Evolutionary conservation across 108 stramenopile species (phyloP).

Genomic region (Thalassiosira profunda): DNA sequence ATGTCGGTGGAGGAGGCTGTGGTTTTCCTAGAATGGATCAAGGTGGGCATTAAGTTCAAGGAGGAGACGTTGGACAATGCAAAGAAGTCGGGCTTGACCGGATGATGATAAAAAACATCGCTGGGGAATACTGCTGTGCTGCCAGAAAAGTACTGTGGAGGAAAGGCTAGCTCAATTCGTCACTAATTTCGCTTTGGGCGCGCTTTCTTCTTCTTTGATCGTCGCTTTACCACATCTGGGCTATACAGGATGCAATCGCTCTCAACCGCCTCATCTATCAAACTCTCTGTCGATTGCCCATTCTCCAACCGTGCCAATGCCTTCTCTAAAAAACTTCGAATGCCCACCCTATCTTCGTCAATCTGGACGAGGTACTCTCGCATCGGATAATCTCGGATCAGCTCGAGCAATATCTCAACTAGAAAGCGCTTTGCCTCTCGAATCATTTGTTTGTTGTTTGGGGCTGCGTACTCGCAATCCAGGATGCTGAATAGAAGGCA

Average conservation of each 20-base stretch:
- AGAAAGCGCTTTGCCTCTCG: constrained; percentile 34
- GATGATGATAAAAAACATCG: too few relatives aligned
- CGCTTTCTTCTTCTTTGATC: constrained; percentile 21
- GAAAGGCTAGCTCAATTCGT: too few relatives aligned
- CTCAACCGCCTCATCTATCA: constrained; percentile 25
- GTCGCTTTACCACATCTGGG: constrained; percentile 41
- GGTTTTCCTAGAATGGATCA: constrained; percentile 85
- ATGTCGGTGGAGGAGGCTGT: constrained; percentile 72
- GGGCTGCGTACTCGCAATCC: constrained; percentile 31
- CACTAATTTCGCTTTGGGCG: background rate
- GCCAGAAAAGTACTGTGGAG: too few relatives aligned
- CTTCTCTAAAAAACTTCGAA: constrained; percentile 53
- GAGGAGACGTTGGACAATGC: constrained; percentile 64
- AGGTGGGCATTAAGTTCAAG: constrained; percentile 80
- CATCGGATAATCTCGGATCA: constrained; percentile 55
- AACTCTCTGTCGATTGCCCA: background rate
- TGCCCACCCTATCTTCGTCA: constrained; percentile 32
- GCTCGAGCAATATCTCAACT: constrained; percentile 21
- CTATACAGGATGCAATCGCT: constrained; percentile 52
- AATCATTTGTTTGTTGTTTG: background rate
- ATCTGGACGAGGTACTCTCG: constrained; percentile 52
- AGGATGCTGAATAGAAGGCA: constrained; percentile 60
- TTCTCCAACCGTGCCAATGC: constrained; percentile 14
- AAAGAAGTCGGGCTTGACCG: constrained; percentile 63
- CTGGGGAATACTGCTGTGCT: too few relatives aligned